Base-by-base conservation (phyloP, 345 rosid species). In the Eucalyptus erythrocorys region DNA sequence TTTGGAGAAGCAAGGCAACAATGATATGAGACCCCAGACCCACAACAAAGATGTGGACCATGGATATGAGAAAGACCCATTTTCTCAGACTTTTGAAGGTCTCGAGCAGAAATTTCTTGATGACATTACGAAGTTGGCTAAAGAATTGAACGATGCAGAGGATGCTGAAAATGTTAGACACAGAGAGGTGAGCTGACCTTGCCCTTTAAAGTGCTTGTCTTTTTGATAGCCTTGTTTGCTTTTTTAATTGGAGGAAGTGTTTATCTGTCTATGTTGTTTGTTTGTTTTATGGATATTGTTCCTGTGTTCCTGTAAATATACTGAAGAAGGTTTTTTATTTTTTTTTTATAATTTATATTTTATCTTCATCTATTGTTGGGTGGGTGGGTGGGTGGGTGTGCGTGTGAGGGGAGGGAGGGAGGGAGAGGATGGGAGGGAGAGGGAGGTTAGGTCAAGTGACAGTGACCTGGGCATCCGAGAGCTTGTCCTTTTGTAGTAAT, bases 131-230 rank as follows among this genome's bases (percentile, higher is more conserved):
- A 95, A 94, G 90, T 94, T 97, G 87, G 94, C 93, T 37, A 97
- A 96, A 87, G 97, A 95, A 79, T 97, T 95, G 90, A 93, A 89
- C 55, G 92, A 93, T 89, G 98, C 97, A 45, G 99, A 97, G 91
- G 99, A 97, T 90, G 93, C 95, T 87, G 98, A 97, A 93, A 95
- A 92, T 90, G 91, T 91, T 59, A 92, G 99, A 91, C 99, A 97
- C 89, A 95, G 94, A 88, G 98, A 95, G 98, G 99, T 97, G 82
- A 91, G 95, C 86, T n/a, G 86, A 30, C 80, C 49, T 64, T 71
- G 61, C 43, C 43, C 26, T 86, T 50, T n/a, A 16, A 86, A 50
- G 47, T 86, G 13, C 47, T 55, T n/a, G 64, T n/a, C 45, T 50
- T 9, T 85, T 37, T 22, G 7, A 76, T 76, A 76, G 82, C 30